These are phyloP conservation scores for Physcomitrium patens DNA, from an alignment of 225 moss, liverwort and hornwort genomes.

Conservation along the genomic window DNA sequence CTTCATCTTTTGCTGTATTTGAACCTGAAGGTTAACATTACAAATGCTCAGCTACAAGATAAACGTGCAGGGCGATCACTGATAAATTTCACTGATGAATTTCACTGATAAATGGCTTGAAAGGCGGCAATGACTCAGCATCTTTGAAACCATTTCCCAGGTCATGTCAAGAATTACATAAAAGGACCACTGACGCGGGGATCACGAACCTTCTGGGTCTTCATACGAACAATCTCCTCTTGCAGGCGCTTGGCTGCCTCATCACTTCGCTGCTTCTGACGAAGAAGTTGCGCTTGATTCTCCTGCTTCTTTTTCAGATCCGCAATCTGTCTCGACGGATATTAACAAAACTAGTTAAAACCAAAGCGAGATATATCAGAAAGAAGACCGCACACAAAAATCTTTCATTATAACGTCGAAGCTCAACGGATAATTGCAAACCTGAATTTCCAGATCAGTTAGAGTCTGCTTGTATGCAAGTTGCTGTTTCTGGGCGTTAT, in stretches of 20 bases:
- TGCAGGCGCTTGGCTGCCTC: conserved; percentile 87
- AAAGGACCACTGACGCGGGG: too few species aligned
- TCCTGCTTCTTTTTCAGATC: conserved; percentile 75
- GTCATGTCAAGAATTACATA: neutral
- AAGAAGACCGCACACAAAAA: neutral
- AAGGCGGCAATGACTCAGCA: too few species aligned
- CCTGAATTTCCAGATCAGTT: conserved; percentile 73
- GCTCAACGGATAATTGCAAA: conserved; percentile 3
- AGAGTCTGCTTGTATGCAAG: conserved; percentile 63
- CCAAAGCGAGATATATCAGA: neutral
- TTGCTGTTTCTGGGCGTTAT: conserved; percentile 71
- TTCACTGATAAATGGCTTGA: too few species aligned
- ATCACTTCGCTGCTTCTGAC: conserved; percentile 66
- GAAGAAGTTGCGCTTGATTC: conserved; percentile 80
- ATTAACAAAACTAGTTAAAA: too few species aligned
- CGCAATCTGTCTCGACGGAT: conserved; percentile 44
- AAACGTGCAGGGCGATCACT: too few species aligned
- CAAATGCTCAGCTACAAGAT: too few species aligned
- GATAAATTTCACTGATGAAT: too few species aligned
- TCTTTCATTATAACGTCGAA: fast-evolving
- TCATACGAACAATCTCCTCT: conserved; percentile 91
- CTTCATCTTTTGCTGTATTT: conserved; percentile 95
- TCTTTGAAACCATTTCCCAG: too few species aligned
- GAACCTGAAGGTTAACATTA: conserved; percentile 55
- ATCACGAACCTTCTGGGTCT: conserved; percentile 76